Conservation (phyloP, 176 grass and related monocot genomes). For the Hordeum marinum region DNA sequence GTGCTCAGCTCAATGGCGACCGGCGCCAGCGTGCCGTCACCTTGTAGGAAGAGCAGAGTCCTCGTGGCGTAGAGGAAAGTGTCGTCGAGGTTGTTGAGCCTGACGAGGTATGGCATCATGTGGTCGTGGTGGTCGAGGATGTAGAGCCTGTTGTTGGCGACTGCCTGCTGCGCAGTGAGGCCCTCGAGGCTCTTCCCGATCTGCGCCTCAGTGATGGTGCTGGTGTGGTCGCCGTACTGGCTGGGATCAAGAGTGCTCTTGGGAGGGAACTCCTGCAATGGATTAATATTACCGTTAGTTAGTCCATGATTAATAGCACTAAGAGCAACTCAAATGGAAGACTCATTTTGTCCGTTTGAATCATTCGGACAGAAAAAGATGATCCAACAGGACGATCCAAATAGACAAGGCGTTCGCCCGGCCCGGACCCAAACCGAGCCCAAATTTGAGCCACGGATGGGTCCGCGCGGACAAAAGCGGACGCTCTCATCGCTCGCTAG, state of each 20-base stretch:
- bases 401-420: too few relatives aligned
- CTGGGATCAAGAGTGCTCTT: neutral
- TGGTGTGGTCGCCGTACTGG: neutral
- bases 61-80: neutral
- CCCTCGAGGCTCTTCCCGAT: neutral
- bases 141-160: neutral
- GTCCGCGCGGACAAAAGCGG: too few relatives aligned
- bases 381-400: too few relatives aligned
- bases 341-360: too few relatives aligned
- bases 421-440: too few relatives aligned
- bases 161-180: neutral
- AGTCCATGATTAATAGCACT: neutral
- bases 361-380: too few relatives aligned
- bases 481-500: too few relatives aligned
- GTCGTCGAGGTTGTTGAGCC: neutral
- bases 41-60: neutral
- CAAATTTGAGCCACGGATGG: too few relatives aligned
- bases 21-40: neutral
- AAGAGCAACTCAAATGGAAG: too few relatives aligned
- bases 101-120: neutral
- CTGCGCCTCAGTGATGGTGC: neutral
- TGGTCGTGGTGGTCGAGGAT: slow-evolving; percentile 1
- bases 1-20: neutral
- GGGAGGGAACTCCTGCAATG: neutral
- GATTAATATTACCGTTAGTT: neutral